A percentile compares a stretch with the other conserved stretches of the same genome.
Conservation (phyloP, 352 stramenopile species). For the Phytophthora pinifolia region DNA sequence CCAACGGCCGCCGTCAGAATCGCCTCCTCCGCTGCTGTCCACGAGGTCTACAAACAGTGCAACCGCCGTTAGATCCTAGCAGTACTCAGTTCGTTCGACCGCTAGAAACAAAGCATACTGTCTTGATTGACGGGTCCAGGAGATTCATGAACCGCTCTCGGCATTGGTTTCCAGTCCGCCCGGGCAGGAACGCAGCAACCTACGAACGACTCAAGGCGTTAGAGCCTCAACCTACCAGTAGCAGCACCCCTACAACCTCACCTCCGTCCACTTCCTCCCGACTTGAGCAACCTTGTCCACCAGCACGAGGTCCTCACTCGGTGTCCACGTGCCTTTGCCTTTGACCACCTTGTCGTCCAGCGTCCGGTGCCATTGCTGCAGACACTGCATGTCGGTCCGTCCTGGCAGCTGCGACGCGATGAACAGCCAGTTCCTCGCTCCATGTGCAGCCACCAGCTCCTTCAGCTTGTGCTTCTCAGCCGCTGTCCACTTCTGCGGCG, state of each 20-base stretch:
- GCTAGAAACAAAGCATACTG: constrained; percentile 22
- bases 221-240: constrained; percentile 1
- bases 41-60: constrained; percentile 34
- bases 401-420: constrained; percentile 68
- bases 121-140: constrained; percentile 45
- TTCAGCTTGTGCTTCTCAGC: constrained; percentile 38
- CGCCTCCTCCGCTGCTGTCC: constrained; percentile 50
- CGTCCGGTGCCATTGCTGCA: constrained; percentile 77
- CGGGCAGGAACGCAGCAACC: constrained; percentile 58
- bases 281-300: constrained; percentile 42
- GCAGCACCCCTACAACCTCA: constrained; percentile 12
- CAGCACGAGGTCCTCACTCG: constrained; percentile 48
- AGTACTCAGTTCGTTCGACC: neutral
- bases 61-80: neutral
- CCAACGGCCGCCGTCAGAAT: constrained; percentile 28
- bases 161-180: constrained; percentile 67
- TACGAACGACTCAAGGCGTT: constrained; percentile 16
- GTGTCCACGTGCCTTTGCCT: constrained; percentile 58
- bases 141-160: constrained; percentile 74
- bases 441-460: constrained; percentile 42
- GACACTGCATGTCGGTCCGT: constrained; percentile 72
- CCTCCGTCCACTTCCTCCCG: constrained; percentile 60
- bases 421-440: constrained; percentile 69
- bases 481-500: constrained; percentile 24
- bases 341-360: constrained; percentile 53